Conservation (phyloP, 108 stramenopile genomes). For the Stephanodiscus minutulus region DNA sequence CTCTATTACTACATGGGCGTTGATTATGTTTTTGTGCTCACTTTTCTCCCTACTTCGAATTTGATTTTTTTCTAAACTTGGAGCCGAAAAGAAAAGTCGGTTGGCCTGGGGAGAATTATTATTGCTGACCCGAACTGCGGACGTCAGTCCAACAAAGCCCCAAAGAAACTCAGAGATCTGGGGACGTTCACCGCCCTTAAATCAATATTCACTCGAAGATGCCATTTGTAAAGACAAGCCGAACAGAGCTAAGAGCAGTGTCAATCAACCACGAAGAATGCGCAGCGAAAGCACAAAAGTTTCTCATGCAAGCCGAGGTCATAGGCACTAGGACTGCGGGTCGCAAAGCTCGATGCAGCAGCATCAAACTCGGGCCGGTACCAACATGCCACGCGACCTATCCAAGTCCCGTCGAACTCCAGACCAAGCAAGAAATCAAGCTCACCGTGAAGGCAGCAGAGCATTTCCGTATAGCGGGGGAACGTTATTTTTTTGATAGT, state of each 20-base stretch:
- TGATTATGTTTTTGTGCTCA: too few relatives aligned
- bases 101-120: too few relatives aligned
- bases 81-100: too few relatives aligned
- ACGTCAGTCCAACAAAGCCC: too few relatives aligned
- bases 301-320: constrained; percentile 17
- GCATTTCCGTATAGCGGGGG: constrained; percentile 35
- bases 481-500: constrained; percentile 8
- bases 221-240: not conserved
- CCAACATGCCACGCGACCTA: not conserved
- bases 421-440: constrained; percentile 33
- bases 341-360: constrained; percentile 12
- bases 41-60: too few relatives aligned
- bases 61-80: too few relatives aligned
- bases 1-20: too few relatives aligned
- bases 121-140: too few relatives aligned
- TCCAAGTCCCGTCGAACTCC: not conserved
- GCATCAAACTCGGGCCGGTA: not conserved
- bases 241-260: constrained; percentile 16
- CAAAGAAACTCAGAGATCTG: too few relatives aligned
- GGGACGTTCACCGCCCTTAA: too few relatives aligned
- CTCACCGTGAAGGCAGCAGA: constrained; percentile 29
- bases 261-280: constrained; percentile 8
- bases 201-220: not conserved
- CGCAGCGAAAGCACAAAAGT: constrained; percentile 10
- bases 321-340: constrained; percentile 10